Base-by-base conservation (phyloP, 179 eudicot genomes). In the Corrigiola litoralis region DNA sequence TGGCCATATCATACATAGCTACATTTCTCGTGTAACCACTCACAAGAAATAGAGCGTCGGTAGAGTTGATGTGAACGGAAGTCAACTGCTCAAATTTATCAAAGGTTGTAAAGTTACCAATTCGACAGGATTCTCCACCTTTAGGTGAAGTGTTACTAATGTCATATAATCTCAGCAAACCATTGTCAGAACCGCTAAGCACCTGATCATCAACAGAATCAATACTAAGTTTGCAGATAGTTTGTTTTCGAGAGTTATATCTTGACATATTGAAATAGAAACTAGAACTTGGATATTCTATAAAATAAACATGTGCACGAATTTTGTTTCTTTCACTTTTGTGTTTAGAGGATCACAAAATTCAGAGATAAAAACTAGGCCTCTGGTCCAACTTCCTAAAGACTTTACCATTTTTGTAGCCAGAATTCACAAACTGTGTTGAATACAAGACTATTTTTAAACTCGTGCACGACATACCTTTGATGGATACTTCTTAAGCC, bases 141-240 rank as follows among this genome's bases (percentile, higher is more conserved):
- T 75, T 77, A 64, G 77, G n/a, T 25, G 76, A 51, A 51, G 67
- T 37, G 23, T 72, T 69, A 49, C 77, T 82, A 18, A 81, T 77
- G 76, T 92, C 92, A 54, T 75, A 92, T 64, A 92, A 67, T 71
- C 83, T 90, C 62, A 92, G 77, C 7, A 81, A 69, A 64, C 98
- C 98, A 59, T 85, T 87, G 65, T 92, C 98, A 24, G 94, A 90
- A 58, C 98, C 98, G 18, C 90, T 92, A 75, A 92, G 87, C 31
- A 92, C 83, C 98, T 92, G 90, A 65, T 31, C 42, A 74, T 77
- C 18, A 36, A 25, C 58, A 58, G 29, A 34, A 61, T 20, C 32
- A 2, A 12, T 2, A 52, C 16, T 1, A 58, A 0, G 21, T 10
- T 31, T 33, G 20, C 2, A 17, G 14, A 21, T 9, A 14, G 4